Evolutionary conservation across 495 filamentous ascomycete species (phyloP), one percentile per base, ranked within the genome.

Genomic region (Tuber borchii): DNA sequence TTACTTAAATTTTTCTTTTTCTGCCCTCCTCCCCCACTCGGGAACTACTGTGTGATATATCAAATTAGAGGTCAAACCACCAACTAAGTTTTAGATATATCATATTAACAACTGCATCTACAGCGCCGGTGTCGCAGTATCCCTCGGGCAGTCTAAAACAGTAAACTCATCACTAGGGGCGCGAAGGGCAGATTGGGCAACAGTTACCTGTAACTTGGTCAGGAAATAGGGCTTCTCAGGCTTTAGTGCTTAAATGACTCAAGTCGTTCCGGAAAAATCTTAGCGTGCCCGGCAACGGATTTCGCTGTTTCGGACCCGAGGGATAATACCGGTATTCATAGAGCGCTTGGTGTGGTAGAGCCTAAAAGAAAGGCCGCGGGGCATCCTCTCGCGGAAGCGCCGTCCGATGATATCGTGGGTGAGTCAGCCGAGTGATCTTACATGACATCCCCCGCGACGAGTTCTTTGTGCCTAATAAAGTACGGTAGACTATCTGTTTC

Each of bases 401-500:
- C 56, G 12, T 34, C 56, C 7, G 14, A 34, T 19, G 34, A 31
- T 5, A 34, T 19, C 9, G 16, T 34, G 17, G 14, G 56, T 31
- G 56, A 65, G 56, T 65, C 56, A 65, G 56, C 26, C 56, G 56
- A 65, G 56, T 65, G 56, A 65, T 65, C 56, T 34, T 65, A 65
- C 26, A 65, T 65, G 56, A 65, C 56, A 65, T 12, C 3, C 1
- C 14, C 14, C 1, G 1, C 26, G 0, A 65, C 34, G 56, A 14
- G 56, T 34, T 31, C 56, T 65, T 65, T 65, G 56, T 31, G 56
- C 56, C 26, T 12, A 19, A 34, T 26, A 4, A 43, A 16, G 26
- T 34, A 34, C 3, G 14, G 56, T 65, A n/a, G n/a, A n/a, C n/a
- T n/a, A 17, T 65, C 26, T 8, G 26, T 14, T 65, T 16, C 56